Percentiles rank a stretch among this genome's conserved stretches.
These are phyloP conservation scores for Bacidia gigantensis DNA, from an alignment of 495 filamentous ascomycete genomes.

Conservation along the genomic window DNA sequence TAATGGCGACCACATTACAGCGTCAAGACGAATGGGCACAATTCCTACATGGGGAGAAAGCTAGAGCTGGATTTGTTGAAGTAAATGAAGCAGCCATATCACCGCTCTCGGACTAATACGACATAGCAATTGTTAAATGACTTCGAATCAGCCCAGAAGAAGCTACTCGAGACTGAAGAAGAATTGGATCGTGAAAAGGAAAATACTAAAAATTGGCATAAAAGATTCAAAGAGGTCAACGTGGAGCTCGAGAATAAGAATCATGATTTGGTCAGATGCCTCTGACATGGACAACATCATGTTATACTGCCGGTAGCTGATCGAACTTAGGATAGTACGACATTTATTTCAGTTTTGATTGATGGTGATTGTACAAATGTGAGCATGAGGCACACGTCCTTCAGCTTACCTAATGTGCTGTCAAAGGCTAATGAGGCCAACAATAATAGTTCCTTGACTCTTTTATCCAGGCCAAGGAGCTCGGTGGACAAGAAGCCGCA, in stretches of 20 bases:
- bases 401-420: neutral
- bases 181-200: slow-evolving; percentile 7
- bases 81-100: neutral
- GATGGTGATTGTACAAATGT: slow-evolving; percentile 27
- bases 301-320: too few species aligned
- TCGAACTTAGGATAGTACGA: slow-evolving; percentile 2
- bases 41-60: neutral
- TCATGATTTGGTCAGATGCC: slow-evolving; percentile 5
- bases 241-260: slow-evolving; percentile 2
- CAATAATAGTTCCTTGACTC: slow-evolving; percentile 14
- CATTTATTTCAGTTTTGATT: slow-evolving; percentile 21
- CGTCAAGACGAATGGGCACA: neutral
- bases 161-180: slow-evolving; percentile 5
- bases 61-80: neutral
- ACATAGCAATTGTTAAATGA: slow-evolving; percentile 3
- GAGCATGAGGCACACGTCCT: neutral
- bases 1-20: neutral
- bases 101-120: neutral
- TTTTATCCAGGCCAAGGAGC: slow-evolving; percentile 16
- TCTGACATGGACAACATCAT: neutral
- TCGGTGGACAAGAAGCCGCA: slow-evolving; percentile 20
- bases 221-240: slow-evolving; percentile 4
- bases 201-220: slow-evolving; percentile 1
- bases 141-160: neutral
- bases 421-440: neutral